Evolutionary conservation across 805 yeast species (phyloP), one percentile per base, ranked within the genome.

Genomic region (Starmerella vaccinii): DNA sequence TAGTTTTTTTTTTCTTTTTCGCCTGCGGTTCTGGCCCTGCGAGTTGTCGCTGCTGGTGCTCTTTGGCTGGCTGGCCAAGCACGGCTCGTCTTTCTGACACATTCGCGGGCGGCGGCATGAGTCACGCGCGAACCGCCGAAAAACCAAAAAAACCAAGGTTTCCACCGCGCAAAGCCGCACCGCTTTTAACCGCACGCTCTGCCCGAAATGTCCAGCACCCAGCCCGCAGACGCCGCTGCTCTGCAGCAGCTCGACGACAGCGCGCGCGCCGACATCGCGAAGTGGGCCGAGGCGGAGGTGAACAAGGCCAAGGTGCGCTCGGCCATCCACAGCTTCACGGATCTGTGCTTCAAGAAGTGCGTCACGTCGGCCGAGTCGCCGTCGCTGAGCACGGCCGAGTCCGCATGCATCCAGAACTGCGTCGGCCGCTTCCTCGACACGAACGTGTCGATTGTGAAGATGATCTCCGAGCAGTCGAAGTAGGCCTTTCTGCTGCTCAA

Each of bases 281-380:
- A 75, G 50, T 88, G 86, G 71, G 71, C 88, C 45, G 94, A 87
- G 63, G 70, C 82, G 13, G 96, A 89, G 68, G 82, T 83, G 63
- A 77, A 92, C 56, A 86, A 84, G 70, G 81, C 90, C 50, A 86
- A 87, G 69, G 85, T 89, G 27, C 95, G 59, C n/a, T 44, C 56
- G 51, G 66, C 94, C 30, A 84, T 89, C 54, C 95, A 89, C 65
- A 78, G 75, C 61, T 87, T 86, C 76, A 88, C 96, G 24, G 89
- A 87, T 63, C 74, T 82, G 73, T 89, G 97, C 66, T 89, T 87
- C 75, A 84, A 82, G 65, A 84, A 84, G 68, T 89, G 97, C 67
- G 76, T 87, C 47, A 68, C 71, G 45, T 64, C 68, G 23, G 60
- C 56, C 24, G 48, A 60, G 54, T 53, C 68, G 5, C 61, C 60